Evolutionary conservation across 169 alveolate genomes (phyloP), one percentile per base, ranked within the genome.

Genomic region (Theileria annulata): DNA sequence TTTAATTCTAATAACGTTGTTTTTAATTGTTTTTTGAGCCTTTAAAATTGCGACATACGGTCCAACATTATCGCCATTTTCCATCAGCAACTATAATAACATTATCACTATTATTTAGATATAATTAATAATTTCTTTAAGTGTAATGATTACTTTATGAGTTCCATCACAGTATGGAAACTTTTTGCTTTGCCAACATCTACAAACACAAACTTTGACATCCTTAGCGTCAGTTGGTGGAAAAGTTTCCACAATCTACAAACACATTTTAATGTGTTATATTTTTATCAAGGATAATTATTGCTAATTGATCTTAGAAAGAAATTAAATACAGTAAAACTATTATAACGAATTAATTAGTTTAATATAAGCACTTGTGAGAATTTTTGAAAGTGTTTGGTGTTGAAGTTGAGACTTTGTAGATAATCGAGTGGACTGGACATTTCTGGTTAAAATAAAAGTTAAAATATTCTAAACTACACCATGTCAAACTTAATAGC

Each of bases 81-180:
- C 94, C 42, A 84, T 83, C 58, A 90, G 76, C 59, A 87, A 62
- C 94, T 90, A 75, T 8, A 56, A 19, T 66, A 31, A 42, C 27
- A 64, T 64, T 33, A 64, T 19, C 28, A 5, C 4, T 54, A 13
- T 56, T 21, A 25, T 21, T 19, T 0, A 21, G 17, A 21, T 2
- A 2, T 2, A 56, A 62, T 35, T 49, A 25, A 3, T 59, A 0
- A 19, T 12, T 12, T 3, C 63, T 28, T 35, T 6, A 27, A 19
- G 31, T 28, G 25, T 62, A 25, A n/a, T 59, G 51, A 28, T 60
- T 59, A 92, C 96, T 87, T 91, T 92, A 66, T 93, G 96, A 17
- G 96, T 87, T 85, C 87, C 96, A 68, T 93, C 96, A 58, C 96
- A 93, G 86, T 87, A 90, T 23, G 96, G 96, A 59, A 91, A 93